Base-by-base conservation (phyloP, 1,139 yeast genomes). In the Candida mesenterica region DNA sequence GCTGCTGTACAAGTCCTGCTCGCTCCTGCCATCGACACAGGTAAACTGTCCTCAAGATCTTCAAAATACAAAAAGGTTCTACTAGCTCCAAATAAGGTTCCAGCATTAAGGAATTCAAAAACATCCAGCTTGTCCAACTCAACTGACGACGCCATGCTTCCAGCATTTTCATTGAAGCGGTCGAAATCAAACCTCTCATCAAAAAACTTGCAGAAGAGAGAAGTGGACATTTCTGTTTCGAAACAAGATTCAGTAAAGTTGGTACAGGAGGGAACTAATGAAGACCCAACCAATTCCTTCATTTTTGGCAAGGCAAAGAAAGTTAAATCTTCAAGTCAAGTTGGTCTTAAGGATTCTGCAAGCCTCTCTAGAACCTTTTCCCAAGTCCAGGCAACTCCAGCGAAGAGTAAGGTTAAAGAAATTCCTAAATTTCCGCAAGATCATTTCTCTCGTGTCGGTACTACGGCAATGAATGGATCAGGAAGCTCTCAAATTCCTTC, bases 101-200 rank as follows among this genome's bases (percentile, higher is more conserved):
- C 61, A 1, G 40, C 46, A 4, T 41, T 57, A 13, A 43, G 43
- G 13, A 47, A 47, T 8, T 40, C 47, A 3, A 37, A 41, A 19
- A 40, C 50, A 2, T 35, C 40, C 3, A 45, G 40, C 9, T 32
- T 43, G 15, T 32, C 42, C 3, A 32, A 14, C 4, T 19, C 22
- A 19, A 30, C 17, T 16, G 53, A 46, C 14, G 51, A 53, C 4
- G 54, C 56, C 17, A 47, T 62, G 36, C 44, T 56, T 23, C 71
- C 68, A 1, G 61, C 65, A 2, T 47, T 60, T 29, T 48, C 59
- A 20, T 49, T 72, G 15, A 66, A 63, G 31, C 52, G 76, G 34
- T 67, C 76, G 1, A 69, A 63, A 37, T 69, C 76, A 0, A 66
- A 59, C 35, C 54, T 73, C 41, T 65, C 71, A 3, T 56, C 77